Evolutionary conservation across 129 eudicot genomes (phyloP).

Genomic region (Rutidosis leptorrhynchoides): DNA sequence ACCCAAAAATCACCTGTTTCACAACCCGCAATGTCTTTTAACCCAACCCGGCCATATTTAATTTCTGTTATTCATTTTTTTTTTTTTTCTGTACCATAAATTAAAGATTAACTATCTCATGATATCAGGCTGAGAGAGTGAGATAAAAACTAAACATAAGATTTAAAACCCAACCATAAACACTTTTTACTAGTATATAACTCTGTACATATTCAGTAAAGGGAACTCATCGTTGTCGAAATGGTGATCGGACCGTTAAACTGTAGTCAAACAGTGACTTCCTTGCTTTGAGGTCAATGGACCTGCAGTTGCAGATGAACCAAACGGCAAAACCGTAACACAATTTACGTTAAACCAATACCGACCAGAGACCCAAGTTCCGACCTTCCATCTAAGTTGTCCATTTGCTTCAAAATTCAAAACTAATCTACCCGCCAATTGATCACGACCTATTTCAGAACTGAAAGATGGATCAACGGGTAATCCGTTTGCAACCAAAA

Average conservation of each 20-base stretch:
- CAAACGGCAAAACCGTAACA: constrained; percentile 55
- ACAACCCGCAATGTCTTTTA: neutral
- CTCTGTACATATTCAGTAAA: constrained; percentile 27
- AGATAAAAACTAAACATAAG: constrained; percentile 5
- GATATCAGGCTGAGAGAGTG: constrained; percentile 11
- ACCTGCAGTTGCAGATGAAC: constrained; percentile 52
- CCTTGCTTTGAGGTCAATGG: constrained; percentile 60
- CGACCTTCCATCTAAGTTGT: constrained; percentile 67
- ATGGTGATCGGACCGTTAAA: constrained; percentile 23
- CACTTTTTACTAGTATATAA: constrained; percentile 3
- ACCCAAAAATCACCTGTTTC: neutral
- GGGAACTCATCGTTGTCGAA: neutral
- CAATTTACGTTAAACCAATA: constrained; percentile 66
- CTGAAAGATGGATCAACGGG: constrained; percentile 65
- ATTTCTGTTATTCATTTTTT: neutral
- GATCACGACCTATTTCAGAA: constrained; percentile 64
- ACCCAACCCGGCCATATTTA: neutral
- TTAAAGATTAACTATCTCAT: constrained; percentile 16
- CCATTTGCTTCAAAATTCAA: constrained; percentile 59
- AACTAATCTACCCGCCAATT: constrained; percentile 47
- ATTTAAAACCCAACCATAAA: constrained; percentile 21
- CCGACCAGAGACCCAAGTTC: constrained; percentile 73
- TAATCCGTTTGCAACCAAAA: constrained; percentile 45
- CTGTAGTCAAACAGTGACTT: constrained; percentile 54
- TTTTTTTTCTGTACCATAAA: constrained; percentile 11